Conservation (phyloP, 2,329 filamentous ascomycete species). For the Penicillium aurantiogriseum region DNA sequence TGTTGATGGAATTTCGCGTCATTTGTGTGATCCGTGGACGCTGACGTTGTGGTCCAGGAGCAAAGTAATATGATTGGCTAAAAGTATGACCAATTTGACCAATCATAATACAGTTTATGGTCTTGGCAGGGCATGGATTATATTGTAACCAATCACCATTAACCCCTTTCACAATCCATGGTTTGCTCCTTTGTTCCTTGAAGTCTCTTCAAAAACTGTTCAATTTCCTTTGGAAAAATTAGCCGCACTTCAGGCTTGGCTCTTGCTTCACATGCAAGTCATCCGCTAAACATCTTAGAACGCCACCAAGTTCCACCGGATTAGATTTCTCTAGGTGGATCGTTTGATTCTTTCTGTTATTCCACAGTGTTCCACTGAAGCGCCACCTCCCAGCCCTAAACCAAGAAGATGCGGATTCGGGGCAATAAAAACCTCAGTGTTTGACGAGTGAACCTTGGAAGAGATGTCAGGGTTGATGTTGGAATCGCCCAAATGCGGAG, state of each 20-base stretch:
- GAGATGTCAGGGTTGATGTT: background rate
- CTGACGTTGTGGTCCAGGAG: slow-evolving; percentile 1
- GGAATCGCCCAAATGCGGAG: background rate
- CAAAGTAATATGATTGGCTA: background rate
- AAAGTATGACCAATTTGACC: fast-evolving
- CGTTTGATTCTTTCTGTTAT: background rate
- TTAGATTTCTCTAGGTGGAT: background rate
- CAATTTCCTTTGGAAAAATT: background rate
- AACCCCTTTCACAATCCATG: background rate
- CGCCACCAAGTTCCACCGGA: background rate
- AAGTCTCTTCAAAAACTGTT: background rate
- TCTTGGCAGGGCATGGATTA: slow-evolving; percentile 4
- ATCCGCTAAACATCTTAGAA: background rate
- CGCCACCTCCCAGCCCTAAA: background rate
- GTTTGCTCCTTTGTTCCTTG: background rate
- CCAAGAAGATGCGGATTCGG: too few relatives aligned
- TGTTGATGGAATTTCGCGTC: background rate
- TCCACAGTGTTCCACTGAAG: background rate
- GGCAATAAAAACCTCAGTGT: background rate
- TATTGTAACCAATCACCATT: background rate
- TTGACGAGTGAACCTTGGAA: background rate
- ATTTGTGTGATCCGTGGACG: background rate
- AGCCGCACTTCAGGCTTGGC: background rate
- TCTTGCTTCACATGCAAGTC: background rate
- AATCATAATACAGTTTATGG: background rate